Evolutionary conservation across 23 red algal genomes (phyloP).

Genomic region (Gracilariopsis chorda): DNA sequence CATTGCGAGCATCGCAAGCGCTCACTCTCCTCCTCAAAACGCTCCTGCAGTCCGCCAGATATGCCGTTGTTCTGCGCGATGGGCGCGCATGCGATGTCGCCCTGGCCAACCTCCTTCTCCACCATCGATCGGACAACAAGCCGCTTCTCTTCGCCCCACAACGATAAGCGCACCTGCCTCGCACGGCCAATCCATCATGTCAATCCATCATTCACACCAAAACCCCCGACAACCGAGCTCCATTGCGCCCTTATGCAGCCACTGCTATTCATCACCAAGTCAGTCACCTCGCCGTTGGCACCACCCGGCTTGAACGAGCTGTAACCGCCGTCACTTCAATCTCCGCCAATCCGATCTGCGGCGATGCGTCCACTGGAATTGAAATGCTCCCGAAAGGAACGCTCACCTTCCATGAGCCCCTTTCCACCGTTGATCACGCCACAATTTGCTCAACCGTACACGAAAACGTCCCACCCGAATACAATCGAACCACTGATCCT

Average conservation of each 20-base stretch:
- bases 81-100: background rate
- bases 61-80: background rate
- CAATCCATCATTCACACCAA: too few species aligned
- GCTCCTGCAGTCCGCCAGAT: background rate
- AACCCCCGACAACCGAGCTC: background rate
- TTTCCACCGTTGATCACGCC: background rate
- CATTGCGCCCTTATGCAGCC: background rate
- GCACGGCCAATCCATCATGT: background rate
- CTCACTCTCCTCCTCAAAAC: too few species aligned
- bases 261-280: background rate
- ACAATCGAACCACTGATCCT: background rate
- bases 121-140: background rate
- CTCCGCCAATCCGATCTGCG: background rate
- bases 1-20: background rate
- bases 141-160: background rate
- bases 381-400: background rate
- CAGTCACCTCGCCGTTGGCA: background rate
- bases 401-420: background rate
- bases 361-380: background rate
- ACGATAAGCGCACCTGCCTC: background rate
- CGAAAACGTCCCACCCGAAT: background rate
- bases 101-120: background rate
- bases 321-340: background rate
- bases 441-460: background rate
- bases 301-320: background rate